Percentiles rank a stretch among this genome's conserved stretches.
phyloP scores from a whole-genome alignment of 2,329 filamentous ascomycete genomes.

The Cytospora mali region DNA sequence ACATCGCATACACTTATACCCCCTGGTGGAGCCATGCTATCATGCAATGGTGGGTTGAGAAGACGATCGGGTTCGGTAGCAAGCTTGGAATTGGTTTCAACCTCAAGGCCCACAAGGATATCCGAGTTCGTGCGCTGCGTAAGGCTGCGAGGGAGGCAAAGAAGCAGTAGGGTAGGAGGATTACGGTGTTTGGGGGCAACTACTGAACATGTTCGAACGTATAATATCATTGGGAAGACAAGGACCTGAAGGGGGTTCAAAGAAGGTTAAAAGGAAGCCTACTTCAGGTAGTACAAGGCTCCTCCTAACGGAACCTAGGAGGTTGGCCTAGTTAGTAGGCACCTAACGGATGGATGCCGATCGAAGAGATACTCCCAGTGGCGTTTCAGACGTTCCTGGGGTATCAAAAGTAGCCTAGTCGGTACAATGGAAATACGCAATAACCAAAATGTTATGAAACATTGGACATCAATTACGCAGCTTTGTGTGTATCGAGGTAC shows the following conservation, averaged over 20 bases:
- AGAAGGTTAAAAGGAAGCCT: background rate
- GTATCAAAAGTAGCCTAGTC: background rate
- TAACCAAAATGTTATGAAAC: background rate
- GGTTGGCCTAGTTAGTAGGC: background rate
- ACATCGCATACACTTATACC: constrained; percentile 80
- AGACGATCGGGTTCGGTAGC: constrained; percentile 54
- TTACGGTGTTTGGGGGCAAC: too few relatives aligned
- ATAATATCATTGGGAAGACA: background rate
- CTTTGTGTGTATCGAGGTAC: constrained; percentile 10
- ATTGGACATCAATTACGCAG: background rate
- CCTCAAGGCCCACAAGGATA: constrained; percentile 76
- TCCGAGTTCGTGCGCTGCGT: constrained; percentile 77
- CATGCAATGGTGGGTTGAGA: constrained; percentile 81
- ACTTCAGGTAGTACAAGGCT: background rate
- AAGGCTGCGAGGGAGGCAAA: constrained; percentile 84
- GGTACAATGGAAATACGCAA: background rate
- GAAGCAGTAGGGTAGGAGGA: constrained; percentile 47
- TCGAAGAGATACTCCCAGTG: background rate
- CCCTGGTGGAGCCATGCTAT: constrained; percentile 92
- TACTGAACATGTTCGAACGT: background rate
- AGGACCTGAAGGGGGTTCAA: background rate
- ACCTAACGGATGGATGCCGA: too few relatives aligned
- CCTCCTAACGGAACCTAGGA: background rate
- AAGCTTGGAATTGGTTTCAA: constrained; percentile 53
- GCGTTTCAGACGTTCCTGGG: background rate